A percentile compares a stretch with the other conserved stretches of the same genome.
Evolutionary conservation across 768 basidiomycete species (phyloP).

Genomic region (Suillus alpinus): DNA sequence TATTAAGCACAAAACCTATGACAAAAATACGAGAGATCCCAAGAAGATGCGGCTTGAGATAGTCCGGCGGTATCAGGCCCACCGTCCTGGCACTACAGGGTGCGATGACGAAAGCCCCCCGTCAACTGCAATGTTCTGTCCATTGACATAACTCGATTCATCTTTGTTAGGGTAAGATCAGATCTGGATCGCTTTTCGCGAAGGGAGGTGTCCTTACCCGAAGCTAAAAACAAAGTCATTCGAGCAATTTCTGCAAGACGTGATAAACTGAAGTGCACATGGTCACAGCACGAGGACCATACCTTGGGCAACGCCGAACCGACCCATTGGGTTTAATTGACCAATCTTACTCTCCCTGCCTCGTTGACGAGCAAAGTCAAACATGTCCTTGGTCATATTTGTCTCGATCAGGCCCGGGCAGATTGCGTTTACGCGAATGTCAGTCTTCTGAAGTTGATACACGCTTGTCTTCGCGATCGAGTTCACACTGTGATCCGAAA

Average conservation of each 20-base stretch:
- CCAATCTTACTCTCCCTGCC: constrained; percentile 80
- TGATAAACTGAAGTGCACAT: constrained; percentile 13
- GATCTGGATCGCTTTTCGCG: constrained; percentile 6
- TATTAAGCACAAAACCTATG: constrained; percentile 3
- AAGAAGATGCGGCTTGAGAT: background rate
- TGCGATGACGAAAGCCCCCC: constrained; percentile 81
- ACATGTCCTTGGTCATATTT: constrained; percentile 80
- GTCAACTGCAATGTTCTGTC: constrained; percentile 82
- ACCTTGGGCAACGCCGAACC: constrained; percentile 84
- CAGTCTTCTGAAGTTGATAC: constrained; percentile 76
- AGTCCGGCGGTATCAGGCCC: constrained; percentile 40
- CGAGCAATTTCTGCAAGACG: constrained; percentile 73
- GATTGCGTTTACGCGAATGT: constrained; percentile 86
- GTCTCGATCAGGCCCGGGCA: constrained; percentile 95
- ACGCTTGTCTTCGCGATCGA: constrained; percentile 81
- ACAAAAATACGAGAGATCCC: background rate
- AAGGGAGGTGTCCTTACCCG: constrained; percentile 49
- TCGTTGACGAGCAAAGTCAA: constrained; percentile 71
- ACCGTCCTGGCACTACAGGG: constrained; percentile 75
- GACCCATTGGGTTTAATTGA: constrained; percentile 73
- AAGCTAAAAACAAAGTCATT: constrained; percentile 81
- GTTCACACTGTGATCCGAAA: constrained; percentile 60
- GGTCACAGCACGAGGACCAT: constrained; percentile 15
- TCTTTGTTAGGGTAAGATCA: constrained; percentile 41
- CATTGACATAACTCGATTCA: constrained; percentile 90